These are phyloP conservation scores for Groenewaldozyma sp. DNA, from an alignment of 1,139 yeast species.

Conservation along the genomic window DNA sequence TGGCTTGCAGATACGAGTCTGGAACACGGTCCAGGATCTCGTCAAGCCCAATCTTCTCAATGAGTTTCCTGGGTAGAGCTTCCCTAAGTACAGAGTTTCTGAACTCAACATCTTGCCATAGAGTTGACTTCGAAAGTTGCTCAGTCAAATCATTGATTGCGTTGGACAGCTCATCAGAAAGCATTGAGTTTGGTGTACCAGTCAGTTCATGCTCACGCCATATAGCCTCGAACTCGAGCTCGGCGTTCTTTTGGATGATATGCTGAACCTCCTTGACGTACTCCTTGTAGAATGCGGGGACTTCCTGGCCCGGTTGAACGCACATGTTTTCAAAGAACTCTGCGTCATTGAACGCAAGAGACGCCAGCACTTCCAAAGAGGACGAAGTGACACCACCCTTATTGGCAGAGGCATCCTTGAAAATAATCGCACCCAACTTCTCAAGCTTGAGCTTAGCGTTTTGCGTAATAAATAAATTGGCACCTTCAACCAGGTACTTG, in stretches of 20 bases:
- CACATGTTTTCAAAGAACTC: slow-evolving; percentile 74
- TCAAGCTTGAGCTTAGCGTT: slow-evolving; percentile 83
- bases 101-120: slow-evolving; percentile 79
- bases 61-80: slow-evolving; percentile 70
- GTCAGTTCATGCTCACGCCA: slow-evolving; percentile 69
- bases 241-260: slow-evolving; percentile 68
- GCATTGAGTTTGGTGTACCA: slow-evolving; percentile 62
- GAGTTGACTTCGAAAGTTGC: slow-evolving; percentile 70
- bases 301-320: slow-evolving; percentile 33
- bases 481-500: slow-evolving; percentile 95
- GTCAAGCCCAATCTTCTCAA: slow-evolving; percentile 67
- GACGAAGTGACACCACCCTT: slow-evolving; percentile 99
- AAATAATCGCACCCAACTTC: slow-evolving; percentile 73
- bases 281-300: slow-evolving; percentile 67
- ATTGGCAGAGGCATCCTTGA: slow-evolving; percentile 95
- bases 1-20: slow-evolving; percentile 74
- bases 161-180: slow-evolving; percentile 77
- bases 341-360: slow-evolving; percentile 81
- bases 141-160: slow-evolving; percentile 86
- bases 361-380: slow-evolving; percentile 89
- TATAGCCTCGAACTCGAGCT: slow-evolving; percentile 74
- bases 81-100: slow-evolving; percentile 66
- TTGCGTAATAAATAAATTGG: slow-evolving; percentile 90
- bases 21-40: slow-evolving; percentile 72
- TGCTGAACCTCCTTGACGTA: slow-evolving; percentile 80